Evolutionary conservation across 140 eudicot genomes (phyloP).

Genomic region (Stevia rebaudiana): DNA sequence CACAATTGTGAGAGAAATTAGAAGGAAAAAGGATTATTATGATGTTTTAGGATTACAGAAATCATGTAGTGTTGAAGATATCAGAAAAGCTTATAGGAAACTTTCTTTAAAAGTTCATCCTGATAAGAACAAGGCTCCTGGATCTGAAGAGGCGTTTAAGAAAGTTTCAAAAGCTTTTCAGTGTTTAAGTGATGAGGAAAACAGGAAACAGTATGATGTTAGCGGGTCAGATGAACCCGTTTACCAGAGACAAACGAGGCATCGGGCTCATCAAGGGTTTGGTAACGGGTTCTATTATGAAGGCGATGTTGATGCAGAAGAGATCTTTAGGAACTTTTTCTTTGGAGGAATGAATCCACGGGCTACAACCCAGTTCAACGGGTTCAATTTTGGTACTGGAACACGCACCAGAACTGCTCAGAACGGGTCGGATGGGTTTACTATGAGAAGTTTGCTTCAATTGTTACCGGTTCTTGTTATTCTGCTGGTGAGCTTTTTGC

Average conservation of each 20-base stretch:
- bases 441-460: conserved; percentile 41
- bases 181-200: conserved; percentile 62
- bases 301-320: conserved; percentile 62
- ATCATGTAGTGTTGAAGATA: conserved; percentile 61
- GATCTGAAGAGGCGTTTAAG: conserved; percentile 83
- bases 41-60: conserved; percentile 66
- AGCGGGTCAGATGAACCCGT: conserved; percentile 57
- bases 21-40: conserved; percentile 65
- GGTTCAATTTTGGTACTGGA: conserved; percentile 55
- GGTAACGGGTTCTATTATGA: conserved; percentile 54
- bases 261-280: conserved; percentile 43
- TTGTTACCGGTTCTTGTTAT: conserved; percentile 53
- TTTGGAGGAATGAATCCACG: conserved; percentile 59
- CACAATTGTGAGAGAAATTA: conserved; percentile 48
- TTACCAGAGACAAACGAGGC: conserved; percentile 30
- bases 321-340: conserved; percentile 76
- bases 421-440: conserved; percentile 24
- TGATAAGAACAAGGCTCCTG: conserved; percentile 79
- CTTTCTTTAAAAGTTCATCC: conserved; percentile 85
- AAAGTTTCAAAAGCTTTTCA: conserved; percentile 70
- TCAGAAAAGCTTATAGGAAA: conserved; percentile 73
- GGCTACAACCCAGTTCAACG: conserved; percentile 44
- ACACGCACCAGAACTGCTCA: conserved; percentile 38
- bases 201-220: conserved; percentile 53
- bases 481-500: conserved; percentile 43